These are phyloP conservation scores for Sporothrix curviconia DNA, from an alignment of 2,329 filamentous ascomycete genomes.

Conservation along the genomic window DNA sequence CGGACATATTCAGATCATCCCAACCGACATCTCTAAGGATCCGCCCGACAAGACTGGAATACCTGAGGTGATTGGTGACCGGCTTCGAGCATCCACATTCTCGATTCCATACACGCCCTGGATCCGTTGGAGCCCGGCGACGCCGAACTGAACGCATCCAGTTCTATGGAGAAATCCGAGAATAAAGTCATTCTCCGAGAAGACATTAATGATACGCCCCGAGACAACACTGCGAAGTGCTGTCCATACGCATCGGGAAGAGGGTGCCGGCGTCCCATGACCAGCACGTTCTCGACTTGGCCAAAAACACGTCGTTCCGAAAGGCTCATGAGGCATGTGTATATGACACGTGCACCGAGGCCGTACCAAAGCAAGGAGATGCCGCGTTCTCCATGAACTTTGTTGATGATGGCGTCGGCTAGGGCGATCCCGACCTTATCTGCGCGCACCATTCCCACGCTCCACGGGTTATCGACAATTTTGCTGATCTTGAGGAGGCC, in stretches of 20 bases:
- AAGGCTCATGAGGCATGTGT: slow-evolving; percentile 70
- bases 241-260: slow-evolving; percentile 66
- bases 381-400: slow-evolving; percentile 73
- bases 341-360: slow-evolving; percentile 76
- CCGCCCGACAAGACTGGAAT: slow-evolving; percentile 59
- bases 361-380: slow-evolving; percentile 79
- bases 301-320: slow-evolving; percentile 80
- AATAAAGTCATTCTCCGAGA: slow-evolving; percentile 78
- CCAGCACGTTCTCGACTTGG: slow-evolving; percentile 73
- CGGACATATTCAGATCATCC: slow-evolving; percentile 53
- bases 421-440: slow-evolving; percentile 67
- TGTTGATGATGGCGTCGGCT: slow-evolving; percentile 75
- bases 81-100: slow-evolving; percentile 62
- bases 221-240: slow-evolving; percentile 70
- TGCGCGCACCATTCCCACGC: slow-evolving; percentile 64
- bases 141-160: slow-evolving; percentile 71
- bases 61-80: slow-evolving; percentile 63
- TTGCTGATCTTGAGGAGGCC: slow-evolving; percentile 61
- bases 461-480: slow-evolving; percentile 77
- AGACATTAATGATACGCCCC: slow-evolving; percentile 85
- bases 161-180: slow-evolving; percentile 83
- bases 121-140: slow-evolving; percentile 75
- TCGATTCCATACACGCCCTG: slow-evolving; percentile 59
- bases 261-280: slow-evolving; percentile 81
- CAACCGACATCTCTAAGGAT: slow-evolving; percentile 63